Conservation (phyloP, 116 monocot genomes). For the Cymodocea nodosa region DNA sequence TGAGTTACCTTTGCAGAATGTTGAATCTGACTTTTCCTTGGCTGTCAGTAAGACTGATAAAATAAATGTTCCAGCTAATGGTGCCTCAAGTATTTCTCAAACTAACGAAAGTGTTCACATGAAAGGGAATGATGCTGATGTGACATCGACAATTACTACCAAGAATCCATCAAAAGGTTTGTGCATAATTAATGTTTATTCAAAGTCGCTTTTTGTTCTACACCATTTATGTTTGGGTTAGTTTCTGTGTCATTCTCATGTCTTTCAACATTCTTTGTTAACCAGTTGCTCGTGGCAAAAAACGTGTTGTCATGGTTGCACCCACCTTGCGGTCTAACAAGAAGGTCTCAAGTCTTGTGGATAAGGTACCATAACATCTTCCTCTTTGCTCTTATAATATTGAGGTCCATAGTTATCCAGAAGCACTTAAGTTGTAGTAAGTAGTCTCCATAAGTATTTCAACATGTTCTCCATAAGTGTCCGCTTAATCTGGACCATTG, state of each 20-base stretch:
- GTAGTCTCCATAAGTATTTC: no score
- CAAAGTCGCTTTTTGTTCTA: background rate
- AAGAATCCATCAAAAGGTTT: constrained; percentile 63
- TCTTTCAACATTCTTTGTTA: background rate
- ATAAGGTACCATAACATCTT: constrained; percentile 45
- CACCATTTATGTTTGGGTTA: background rate
- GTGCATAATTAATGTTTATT: background rate
- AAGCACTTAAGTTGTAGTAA: no score
- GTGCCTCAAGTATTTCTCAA: constrained; percentile 7
- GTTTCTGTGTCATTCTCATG: constrained; percentile 5
- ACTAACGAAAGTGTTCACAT: constrained; percentile 10
- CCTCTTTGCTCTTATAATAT: background rate
- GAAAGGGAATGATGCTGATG: constrained; percentile 18
- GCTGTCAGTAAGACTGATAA: constrained; percentile 4
- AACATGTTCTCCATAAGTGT: no score
- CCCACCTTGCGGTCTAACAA: constrained; percentile 64
- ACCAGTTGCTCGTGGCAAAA: constrained; percentile 59
- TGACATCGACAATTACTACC: constrained; percentile 9
- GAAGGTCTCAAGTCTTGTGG: constrained; percentile 84
- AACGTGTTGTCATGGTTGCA: constrained; percentile 43
- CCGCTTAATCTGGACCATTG: no score
- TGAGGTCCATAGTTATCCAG: background rate
- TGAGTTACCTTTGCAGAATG: constrained; percentile 7
- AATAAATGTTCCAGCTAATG: constrained; percentile 7
- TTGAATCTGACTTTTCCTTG: constrained; percentile 7